Percentiles rank a stretch among this genome's conserved stretches.
These are phyloP conservation scores for Vaccinium myrtillus DNA, from an alignment of 148 eudicot genomes.

Conservation along the genomic window DNA sequence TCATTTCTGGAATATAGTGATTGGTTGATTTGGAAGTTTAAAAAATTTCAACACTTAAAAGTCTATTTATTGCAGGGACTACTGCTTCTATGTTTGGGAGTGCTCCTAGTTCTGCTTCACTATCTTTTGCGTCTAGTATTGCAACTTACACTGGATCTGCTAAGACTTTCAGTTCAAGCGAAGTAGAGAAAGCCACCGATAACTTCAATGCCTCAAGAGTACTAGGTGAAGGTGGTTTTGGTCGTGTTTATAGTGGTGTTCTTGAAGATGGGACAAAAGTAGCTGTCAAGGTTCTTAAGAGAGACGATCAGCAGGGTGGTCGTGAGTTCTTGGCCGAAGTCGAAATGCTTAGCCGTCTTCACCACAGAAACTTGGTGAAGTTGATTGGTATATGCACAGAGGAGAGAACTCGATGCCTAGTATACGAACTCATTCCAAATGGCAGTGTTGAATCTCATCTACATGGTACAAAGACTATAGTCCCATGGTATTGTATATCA, in stretches of 20 bases:
- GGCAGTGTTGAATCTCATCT: conserved; percentile 96
- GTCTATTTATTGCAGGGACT: conserved; percentile 38
- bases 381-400: conserved; percentile 85
- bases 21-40: background rate
- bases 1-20: background rate
- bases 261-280: conserved; percentile 74
- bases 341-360: conserved; percentile 94
- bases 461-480: conserved; percentile 50
- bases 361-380: conserved; percentile 89
- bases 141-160: conserved; percentile 73
- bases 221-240: conserved; percentile 96
- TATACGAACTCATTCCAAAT: conserved; percentile 81
- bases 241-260: conserved; percentile 72
- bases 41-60: background rate
- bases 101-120: conserved; percentile 55
- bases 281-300: conserved; percentile 86
- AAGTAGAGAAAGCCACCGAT: conserved; percentile 77
- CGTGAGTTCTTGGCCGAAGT: conserved; percentile 94
- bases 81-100: conserved; percentile 55
- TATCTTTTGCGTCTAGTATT: conserved; percentile 62
- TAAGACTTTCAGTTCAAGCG: conserved; percentile 61
- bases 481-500: background rate
- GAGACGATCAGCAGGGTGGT: conserved; percentile 89
- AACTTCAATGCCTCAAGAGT: conserved; percentile 53
- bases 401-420: conserved; percentile 67